Evolutionary conservation across 352 stramenopile genomes (phyloP).

Genomic region (Phytophthora europaea): DNA sequence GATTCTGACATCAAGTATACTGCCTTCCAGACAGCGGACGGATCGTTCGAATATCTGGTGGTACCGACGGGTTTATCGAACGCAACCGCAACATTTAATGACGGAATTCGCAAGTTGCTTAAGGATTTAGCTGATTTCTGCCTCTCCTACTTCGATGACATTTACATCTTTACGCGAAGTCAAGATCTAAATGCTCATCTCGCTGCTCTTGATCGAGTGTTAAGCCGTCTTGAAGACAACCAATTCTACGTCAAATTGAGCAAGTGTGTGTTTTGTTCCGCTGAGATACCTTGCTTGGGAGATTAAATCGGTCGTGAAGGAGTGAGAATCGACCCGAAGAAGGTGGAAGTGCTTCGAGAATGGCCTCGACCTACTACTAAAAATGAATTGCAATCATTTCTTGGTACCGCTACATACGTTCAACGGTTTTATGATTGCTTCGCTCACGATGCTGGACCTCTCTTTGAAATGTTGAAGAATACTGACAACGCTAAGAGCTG

Average conservation of each 20-base stretch:
- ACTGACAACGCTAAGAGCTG: neutral
- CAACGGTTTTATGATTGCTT: neutral
- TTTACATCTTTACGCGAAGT: neutral
- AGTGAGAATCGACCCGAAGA: neutral
- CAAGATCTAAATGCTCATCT: neutral
- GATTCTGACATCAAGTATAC: conserved; percentile 21
- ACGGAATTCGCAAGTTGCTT: too few relatives aligned
- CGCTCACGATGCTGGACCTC: neutral
- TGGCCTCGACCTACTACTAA: neutral
- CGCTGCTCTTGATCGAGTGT: neutral
- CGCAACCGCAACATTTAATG: too few relatives aligned
- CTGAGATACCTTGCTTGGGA: neutral
- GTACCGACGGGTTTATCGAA: too few relatives aligned
- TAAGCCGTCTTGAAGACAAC: neutral
- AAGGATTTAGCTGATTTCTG: too few relatives aligned
- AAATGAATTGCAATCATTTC: neutral
- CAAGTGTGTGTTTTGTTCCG: neutral
- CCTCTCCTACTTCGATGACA: neutral
- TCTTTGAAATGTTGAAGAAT: neutral
- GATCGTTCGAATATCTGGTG: too few relatives aligned
- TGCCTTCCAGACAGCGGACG: neutral
- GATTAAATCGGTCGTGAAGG: neutral
- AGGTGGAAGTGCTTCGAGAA: neutral
- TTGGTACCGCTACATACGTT: neutral
- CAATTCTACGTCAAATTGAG: neutral